phyloP scores from a whole-genome alignment of 805 yeast genomes.

The Candida nitratophila region DNA sequence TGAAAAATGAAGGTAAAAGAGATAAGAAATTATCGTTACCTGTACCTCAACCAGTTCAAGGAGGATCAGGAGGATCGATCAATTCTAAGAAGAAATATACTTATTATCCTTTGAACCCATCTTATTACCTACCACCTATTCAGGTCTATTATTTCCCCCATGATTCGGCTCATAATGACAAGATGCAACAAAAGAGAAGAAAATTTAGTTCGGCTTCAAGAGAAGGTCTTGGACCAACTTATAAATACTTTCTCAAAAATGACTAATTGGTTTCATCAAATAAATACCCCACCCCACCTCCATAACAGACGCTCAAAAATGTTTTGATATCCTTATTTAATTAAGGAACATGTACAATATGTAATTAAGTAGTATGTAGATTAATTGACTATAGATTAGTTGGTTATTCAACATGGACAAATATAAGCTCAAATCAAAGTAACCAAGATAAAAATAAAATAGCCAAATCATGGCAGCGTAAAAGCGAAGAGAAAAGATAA shows the following conservation, averaged over 20 bases:
- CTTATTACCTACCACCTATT: conserved; percentile 43
- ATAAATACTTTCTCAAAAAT: neutral
- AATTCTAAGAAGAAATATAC: conserved; percentile 20
- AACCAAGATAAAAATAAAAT: too few relatives aligned
- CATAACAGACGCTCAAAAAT: too few relatives aligned
- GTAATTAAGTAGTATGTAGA: neutral
- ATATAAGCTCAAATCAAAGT: too few relatives aligned
- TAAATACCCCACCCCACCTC: too few relatives aligned
- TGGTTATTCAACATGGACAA: too few relatives aligned
- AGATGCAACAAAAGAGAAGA: neutral
- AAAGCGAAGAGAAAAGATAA: neutral
- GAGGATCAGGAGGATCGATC: neutral
- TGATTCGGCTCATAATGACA: conserved; percentile 31
- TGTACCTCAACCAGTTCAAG: neutral
- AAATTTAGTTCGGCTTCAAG: neutral
- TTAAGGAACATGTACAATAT: neutral
- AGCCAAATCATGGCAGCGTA: too few relatives aligned
- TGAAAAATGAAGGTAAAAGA: neutral
- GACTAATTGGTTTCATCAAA: neutral
- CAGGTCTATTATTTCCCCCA: conserved; percentile 44
- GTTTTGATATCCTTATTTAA: neutral
- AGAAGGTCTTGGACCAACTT: conserved; percentile 1
- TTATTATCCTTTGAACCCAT: conserved; percentile 39
- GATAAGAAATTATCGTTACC: neutral
- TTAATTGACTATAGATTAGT: too few relatives aligned